Evolutionary conservation across 1,284 basidiomycete species (phyloP), one percentile per base, ranked within the genome.

Genomic region (Sphaerobolus stellatus): DNA sequence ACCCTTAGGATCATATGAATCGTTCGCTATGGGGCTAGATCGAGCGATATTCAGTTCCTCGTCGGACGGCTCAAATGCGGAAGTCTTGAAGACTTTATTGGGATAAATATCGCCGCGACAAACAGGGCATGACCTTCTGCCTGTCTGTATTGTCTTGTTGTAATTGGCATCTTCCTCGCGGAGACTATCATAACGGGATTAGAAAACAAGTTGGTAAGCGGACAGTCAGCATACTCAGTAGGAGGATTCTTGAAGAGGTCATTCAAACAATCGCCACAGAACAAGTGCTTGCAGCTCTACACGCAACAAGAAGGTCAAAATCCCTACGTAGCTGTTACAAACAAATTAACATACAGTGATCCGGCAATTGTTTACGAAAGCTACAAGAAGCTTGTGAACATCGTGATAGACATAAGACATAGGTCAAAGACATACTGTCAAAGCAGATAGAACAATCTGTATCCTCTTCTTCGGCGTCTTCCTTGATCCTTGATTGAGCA

Each of bases 131-230:
- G 56, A 55, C 16, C 57, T 54, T 11, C 48, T 48, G 13, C 52
- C 52, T 6, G 22, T 38, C 14, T 54, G 30, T 22, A 54, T 34
- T 14, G 45, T 45, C 4, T 40, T 18, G 8, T 9, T 33, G 20
- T 54, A 54, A 70, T 71, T 80, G 81, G 81, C 67, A 77, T 78
- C 66, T 77, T 79, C 69, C 83, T 84, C 1, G 74, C 79, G 5
- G 82, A 82, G 59, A 80, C 82, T 82, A 52, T n/a, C n/a, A n/a
- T 13, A 22, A 22, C 41, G 3, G 18, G 18, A 43, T 36, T 25
- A 52, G 5, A 25, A 31, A 1, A 29, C 31, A 36, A 16, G 47
- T 16, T 27, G 41, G 4, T 31, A 28, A 43, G 41, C n/a, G 9
- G 46, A 20, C 20, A 22, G 36, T 14, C 1, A 70, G n/a, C 76